phyloP scores from a whole-genome alignment of 2,329 filamentous ascomycete species.

The Alternaria ventricosa region DNA sequence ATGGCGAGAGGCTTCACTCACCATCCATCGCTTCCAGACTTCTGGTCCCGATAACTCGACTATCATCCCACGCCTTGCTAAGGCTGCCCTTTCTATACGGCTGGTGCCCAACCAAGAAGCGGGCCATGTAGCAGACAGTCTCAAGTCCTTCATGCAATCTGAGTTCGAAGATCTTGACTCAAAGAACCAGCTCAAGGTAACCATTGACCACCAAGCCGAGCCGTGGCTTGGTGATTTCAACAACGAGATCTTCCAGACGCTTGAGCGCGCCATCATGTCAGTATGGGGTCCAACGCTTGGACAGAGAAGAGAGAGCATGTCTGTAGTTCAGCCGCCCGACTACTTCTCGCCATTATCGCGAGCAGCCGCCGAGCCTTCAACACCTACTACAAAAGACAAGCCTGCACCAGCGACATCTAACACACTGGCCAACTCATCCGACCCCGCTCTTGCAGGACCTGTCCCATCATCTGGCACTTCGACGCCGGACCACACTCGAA shows the following conservation, averaged over 20 bases:
- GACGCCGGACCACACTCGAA: background rate
- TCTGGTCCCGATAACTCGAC: constrained; percentile 88
- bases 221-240: constrained; percentile 93
- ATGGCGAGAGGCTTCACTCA: constrained; percentile 94
- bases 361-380: constrained; percentile 5
- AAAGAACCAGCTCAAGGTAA: constrained; percentile 79
- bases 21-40: constrained; percentile 90
- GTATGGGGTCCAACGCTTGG: constrained; percentile 73
- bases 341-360: constrained; percentile 18
- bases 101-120: constrained; percentile 94
- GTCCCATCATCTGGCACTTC: constrained; percentile 3
- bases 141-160: constrained; percentile 71
- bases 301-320: constrained; percentile 27
- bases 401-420: constrained; percentile 57
- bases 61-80: constrained; percentile 88
- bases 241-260: constrained; percentile 87
- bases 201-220: constrained; percentile 91
- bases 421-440: constrained; percentile 54
- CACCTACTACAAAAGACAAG: constrained; percentile 16
- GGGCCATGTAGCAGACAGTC: constrained; percentile 71
- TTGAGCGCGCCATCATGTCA: constrained; percentile 83
- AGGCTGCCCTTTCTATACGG: constrained; percentile 85
- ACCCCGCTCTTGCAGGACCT: constrained; percentile 20
- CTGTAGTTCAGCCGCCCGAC: constrained; percentile 21
- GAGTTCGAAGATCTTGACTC: constrained; percentile 79